Evolutionary conservation across 1,139 yeast genomes (phyloP), one percentile per base, ranked within the genome.

Genomic region (Diutina rugosa): DNA sequence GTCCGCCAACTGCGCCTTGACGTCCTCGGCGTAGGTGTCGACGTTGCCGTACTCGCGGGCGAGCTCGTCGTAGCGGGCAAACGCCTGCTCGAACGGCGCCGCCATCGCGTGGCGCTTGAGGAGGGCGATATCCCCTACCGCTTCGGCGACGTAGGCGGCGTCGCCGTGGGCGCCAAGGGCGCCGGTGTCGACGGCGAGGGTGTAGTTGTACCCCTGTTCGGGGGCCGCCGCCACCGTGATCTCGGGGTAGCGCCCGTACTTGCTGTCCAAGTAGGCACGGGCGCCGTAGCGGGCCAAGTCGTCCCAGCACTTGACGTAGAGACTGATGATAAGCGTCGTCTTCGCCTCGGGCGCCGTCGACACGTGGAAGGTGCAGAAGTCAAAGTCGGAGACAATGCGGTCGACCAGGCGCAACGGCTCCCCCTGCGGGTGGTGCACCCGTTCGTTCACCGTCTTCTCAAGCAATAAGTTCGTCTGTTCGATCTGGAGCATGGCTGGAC

Each of bases 361-460:
- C 61, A 95, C 77, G 70, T 91, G 98, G 72, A 87, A 90, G 38
- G 95, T 88, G 58, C 97, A 95, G 72, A 90, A 90, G 70, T 93
- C 99, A 66, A 93, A 93, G 73, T 93, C 99, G 46, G 96, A 85
- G 61, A 93, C 82, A 61, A 93, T 82, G 69, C 97, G 82, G 71
- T 93, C 97, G 63, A 93, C 78, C n/a, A 87, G 77, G 60, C 82
- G 75, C 53, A 65, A 59, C 18, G 65, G 57, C 28, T 72, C 68
- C 16, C 69, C 80, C 12, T 64, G 61, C 7, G 63, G 68, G 1
- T 72, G 68, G 55, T 67, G 67, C 54, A 75, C 64, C 57, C 72
- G 65, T 57, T 75, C 79, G 16, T 69, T 71, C 57, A 76, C 66
- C 0, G 80, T 76, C 57, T 72, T 72, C 58, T 74, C 70, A 60